These are phyloP conservation scores for Leccinum pallidistipes DNA, from an alignment of 1,284 basidiomycete species.

Conservation along the genomic window DNA sequence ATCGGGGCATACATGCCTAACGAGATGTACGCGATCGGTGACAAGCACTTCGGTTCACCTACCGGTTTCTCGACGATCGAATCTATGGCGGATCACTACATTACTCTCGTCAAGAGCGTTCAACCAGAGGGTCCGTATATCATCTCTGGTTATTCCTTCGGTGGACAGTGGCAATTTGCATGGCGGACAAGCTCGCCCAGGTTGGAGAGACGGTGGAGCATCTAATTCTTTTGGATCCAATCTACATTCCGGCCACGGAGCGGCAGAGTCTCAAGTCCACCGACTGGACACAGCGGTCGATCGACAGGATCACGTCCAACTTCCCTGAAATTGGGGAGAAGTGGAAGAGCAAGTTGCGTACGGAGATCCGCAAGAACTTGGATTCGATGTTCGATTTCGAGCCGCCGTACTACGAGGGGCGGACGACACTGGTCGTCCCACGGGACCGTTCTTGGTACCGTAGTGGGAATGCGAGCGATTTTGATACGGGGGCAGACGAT, in stretches of 20 bases:
- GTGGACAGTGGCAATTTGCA: constrained; percentile 31
- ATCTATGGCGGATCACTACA: constrained; percentile 33
- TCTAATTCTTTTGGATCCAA: constrained; percentile 30
- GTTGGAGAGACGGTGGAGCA: constrained; percentile 27
- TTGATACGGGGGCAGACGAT: constrained; percentile 32
- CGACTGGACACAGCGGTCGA: constrained; percentile 30
- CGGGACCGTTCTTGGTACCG: constrained; percentile 34
- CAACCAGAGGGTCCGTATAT: constrained; percentile 31
- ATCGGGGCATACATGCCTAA: constrained; percentile 34
- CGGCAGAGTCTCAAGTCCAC: constrained; percentile 32
- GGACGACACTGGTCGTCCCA: constrained; percentile 27
- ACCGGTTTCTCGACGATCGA: constrained; percentile 30
- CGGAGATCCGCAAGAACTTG: constrained; percentile 26
- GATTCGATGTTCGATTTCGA: constrained; percentile 25
- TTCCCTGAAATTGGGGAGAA: constrained; percentile 33
- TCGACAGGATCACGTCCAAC: constrained; percentile 33
- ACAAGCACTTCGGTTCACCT: constrained; percentile 31
- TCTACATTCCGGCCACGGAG: constrained; percentile 29
- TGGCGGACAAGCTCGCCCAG: constrained; percentile 24
- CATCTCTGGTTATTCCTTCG: constrained; percentile 30
- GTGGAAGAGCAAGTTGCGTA: constrained; percentile 30
- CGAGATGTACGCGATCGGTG: constrained; percentile 35
- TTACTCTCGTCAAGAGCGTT: constrained; percentile 26
- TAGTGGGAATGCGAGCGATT: constrained; percentile 30
- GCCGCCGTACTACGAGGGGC: constrained; percentile 25